Base-by-base conservation (phyloP, 108 stramenopile genomes). In the Bacterosira constricta region DNA sequence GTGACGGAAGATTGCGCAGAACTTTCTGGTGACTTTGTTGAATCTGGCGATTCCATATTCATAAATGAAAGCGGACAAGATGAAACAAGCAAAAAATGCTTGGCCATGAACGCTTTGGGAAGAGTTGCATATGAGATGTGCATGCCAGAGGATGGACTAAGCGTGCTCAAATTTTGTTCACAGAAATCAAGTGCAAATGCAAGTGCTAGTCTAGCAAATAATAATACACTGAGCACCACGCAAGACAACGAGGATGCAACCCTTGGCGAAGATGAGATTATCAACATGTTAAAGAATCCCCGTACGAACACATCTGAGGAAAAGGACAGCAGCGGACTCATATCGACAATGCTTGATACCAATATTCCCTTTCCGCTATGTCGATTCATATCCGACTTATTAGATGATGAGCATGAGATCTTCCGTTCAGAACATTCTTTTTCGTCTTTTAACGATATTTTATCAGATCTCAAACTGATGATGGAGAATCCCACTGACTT, bases 391-490 rank as follows among this genome's bases (percentile, higher is more conserved):
- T 55, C 55, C 9, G 68, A 69, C 35, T 55, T 69, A 7, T 25
- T 69, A 26, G 68, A 39, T 10, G 68, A 56, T 17, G 55, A 69
- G 21, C 21, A 32, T 15, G 56, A 42, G 11, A 21, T 58, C 17
- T 58, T 58, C 32, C 55, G 68, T 18, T 57, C 55, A 34, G 68
- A 57, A 17, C 31, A 29, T 31, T 56, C 68, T 7, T 69, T 69
- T 34, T 15, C 54, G n/a, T 69, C 68, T 25, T 69, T 69, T 18
- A 13, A 55, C 4, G 68, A 69, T 32, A 45, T 69, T 27, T 44
- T 69, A 10, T 37, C 49, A 15, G 68, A 69, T 53, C 30, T 69
- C n/a, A 58, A 69, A 45, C 55, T 58, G 45, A 69, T 69, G 68
- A 35, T 34, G 6, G 45, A 44, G 0, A 25, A 58, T 17, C 68